Evolutionary conservation across 192 early-diverging fungal species (phyloP).

Genomic region (Backusella tarrabulga): DNA sequence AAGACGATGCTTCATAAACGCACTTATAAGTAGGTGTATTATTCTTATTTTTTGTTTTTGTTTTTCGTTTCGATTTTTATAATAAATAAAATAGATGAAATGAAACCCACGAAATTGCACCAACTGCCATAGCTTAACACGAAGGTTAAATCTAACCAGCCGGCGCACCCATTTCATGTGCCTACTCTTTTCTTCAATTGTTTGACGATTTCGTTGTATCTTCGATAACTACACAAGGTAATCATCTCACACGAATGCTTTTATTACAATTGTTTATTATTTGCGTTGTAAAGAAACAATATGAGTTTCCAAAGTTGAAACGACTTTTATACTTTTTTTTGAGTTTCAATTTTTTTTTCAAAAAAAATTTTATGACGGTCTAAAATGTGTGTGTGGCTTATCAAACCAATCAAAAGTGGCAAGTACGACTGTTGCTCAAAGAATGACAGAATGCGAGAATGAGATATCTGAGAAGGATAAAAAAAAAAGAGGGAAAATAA

Average conservation of each 20-base stretch:
- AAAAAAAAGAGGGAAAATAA: not conserved
- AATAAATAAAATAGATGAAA: not conserved
- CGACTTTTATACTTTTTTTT: constrained; percentile 19
- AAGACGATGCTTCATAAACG: too few relatives aligned
- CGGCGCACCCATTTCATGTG: constrained; percentile 31
- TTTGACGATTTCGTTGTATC: constrained; percentile 36
- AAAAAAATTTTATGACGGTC: not conserved
- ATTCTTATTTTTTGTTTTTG: not conserved
- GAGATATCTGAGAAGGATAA: too few relatives aligned
- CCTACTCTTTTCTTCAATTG: constrained; percentile 28
- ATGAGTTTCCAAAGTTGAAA: not conserved
- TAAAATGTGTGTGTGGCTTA: not conserved
- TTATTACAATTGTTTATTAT: constrained; percentile 17
- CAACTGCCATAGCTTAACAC: constrained; percentile 12
- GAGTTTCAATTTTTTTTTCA: not conserved
- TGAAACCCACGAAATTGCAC: constrained; percentile 31
- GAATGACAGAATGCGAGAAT: not conserved
- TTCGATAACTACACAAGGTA: constrained; percentile 24
- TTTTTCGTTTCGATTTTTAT: constrained; percentile 1
- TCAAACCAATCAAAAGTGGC: not conserved
- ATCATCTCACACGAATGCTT: constrained; percentile 38
- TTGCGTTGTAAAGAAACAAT: constrained; percentile 14
- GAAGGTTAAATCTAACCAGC: constrained; percentile 18
- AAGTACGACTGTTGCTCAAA: not conserved
- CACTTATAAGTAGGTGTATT: not conserved